Conservation (phyloP, 495 filamentous ascomycete species). For the Thozetella sp. region DNA sequence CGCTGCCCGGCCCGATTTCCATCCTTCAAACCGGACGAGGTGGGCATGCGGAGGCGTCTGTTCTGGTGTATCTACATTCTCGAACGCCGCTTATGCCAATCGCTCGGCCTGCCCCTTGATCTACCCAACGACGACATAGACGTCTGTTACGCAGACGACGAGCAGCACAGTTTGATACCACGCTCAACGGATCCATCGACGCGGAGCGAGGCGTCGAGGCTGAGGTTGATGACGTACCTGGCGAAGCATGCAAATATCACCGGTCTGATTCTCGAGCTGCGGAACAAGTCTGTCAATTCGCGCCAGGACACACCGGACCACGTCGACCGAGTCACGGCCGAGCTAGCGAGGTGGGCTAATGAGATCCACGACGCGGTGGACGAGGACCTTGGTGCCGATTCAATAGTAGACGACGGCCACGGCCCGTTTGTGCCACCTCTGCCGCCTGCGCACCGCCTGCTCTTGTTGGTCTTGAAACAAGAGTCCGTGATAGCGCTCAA, state of each 20-base stretch:
- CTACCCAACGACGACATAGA: background rate
- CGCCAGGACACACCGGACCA: background rate
- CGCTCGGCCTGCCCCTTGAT: background rate
- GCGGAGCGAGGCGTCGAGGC: background rate
- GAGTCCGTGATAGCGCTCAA: background rate
- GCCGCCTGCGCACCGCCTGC: background rate
- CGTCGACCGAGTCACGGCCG: background rate
- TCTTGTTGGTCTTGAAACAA: background rate
- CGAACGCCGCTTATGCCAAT: background rate
- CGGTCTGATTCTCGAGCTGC: background rate
- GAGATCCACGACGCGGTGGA: background rate
- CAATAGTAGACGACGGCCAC: background rate
- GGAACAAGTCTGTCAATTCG: slow-evolving; percentile 2
- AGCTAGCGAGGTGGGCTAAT: background rate
- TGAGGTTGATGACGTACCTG: background rate
- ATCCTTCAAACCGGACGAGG: background rate
- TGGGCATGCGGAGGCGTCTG: background rate
- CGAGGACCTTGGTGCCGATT: background rate
- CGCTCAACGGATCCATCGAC: background rate
- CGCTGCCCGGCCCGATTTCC: background rate
- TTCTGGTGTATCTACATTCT: slow-evolving; percentile 3
- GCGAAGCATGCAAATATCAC: background rate
- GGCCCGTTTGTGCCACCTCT: background rate
- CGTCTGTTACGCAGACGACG: background rate
- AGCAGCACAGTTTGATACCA: background rate